Evolutionary conservation across 108 stramenopile genomes (phyloP).

Genomic region (Poteriospumella lacustris): DNA sequence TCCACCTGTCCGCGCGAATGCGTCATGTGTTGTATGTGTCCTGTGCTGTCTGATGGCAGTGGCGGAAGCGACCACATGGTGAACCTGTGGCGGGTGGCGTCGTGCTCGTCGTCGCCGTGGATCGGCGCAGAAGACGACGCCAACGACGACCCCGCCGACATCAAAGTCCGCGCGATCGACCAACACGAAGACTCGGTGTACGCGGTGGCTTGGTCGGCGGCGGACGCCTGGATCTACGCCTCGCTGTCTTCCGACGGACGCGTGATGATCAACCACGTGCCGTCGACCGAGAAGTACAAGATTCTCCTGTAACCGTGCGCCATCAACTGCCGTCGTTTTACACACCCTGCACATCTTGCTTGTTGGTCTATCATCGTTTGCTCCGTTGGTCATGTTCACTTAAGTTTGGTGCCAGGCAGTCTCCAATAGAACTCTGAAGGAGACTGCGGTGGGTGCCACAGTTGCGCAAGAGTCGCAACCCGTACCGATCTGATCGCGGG

Average conservation of each 20-base stretch:
- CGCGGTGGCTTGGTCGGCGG: conserved; percentile 78
- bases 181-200: conserved; percentile 78
- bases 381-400: no score
- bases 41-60: conserved; percentile 19
- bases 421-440: no score
- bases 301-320: conserved; percentile 91
- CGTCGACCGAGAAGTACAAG: conserved; percentile 97
- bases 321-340: no score
- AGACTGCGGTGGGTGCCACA: no score
- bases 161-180: conserved; percentile 59
- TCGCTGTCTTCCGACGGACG: conserved; percentile 83
- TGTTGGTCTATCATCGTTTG: no score
- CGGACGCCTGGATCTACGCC: conserved; percentile 89
- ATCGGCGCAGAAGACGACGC: conserved; percentile 41
- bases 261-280: conserved; percentile 82
- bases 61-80: conserved; percentile 82
- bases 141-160: conserved; percentile 42
- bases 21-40: neutral
- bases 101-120: conserved; percentile 85
- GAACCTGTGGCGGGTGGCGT: conserved; percentile 86
- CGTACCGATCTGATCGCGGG: no score
- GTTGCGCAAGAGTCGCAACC: no score
- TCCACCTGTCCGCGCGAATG: neutral
- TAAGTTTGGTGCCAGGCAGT: no score
- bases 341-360: no score